A percentile compares a stretch with the other conserved stretches of the same genome.
Evolutionary conservation across 257 asterid genomes (phyloP).

Genomic region (Prunella vulgaris): DNA sequence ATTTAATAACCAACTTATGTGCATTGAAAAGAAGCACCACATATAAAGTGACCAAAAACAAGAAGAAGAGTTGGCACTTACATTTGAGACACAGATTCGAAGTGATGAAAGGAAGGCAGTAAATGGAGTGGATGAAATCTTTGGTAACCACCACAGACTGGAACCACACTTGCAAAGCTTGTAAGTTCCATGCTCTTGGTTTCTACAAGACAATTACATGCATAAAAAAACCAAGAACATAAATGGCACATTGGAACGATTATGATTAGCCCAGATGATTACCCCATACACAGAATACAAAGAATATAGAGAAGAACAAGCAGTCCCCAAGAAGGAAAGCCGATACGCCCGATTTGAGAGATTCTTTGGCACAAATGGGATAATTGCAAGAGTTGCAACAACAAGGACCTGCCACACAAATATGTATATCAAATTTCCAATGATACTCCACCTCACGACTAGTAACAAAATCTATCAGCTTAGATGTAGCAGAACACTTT

Average conservation of each 20-base stretch:
- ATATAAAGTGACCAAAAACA: conserved; percentile 11
- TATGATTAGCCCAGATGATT: conserved; percentile 18
- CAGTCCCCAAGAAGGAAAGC: conserved; percentile 76
- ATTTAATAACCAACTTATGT: conserved; percentile 17
- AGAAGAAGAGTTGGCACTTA: conserved; percentile 27
- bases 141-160: conserved; percentile 71
- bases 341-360: conserved; percentile 72
- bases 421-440: not conserved
- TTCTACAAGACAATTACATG: conserved; percentile 41
- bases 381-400: conserved; percentile 67
- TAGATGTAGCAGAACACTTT: not conserved
- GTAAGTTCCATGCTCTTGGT: conserved; percentile 90
- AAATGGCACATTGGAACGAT: not conserved
- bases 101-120: conserved; percentile 68
- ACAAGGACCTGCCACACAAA: conserved; percentile 56
- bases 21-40: not conserved
- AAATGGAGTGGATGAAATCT: conserved; percentile 70
- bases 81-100: conserved; percentile 81
- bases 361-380: conserved; percentile 61
- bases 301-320: conserved; percentile 62
- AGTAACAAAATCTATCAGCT: not conserved
- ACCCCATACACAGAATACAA: conserved; percentile 82
- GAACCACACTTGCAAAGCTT: conserved; percentile 88
- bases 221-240: conserved; percentile 9
- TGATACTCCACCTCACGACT: conserved; percentile 19